phyloP scores from a whole-genome alignment of 257 asterid species.

The Petunia secreta region DNA sequence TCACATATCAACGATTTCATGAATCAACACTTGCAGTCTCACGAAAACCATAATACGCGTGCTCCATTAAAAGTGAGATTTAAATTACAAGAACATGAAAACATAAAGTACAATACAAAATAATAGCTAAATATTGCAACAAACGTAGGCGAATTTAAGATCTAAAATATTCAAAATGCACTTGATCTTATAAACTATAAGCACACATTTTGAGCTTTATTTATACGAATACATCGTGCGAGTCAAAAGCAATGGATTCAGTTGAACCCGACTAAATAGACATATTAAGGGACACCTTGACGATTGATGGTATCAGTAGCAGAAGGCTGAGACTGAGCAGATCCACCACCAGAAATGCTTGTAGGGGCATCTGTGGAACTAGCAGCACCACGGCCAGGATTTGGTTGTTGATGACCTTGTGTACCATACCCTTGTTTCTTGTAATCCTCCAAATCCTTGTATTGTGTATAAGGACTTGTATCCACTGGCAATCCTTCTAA shows the following conservation, averaged over 20 bases:
- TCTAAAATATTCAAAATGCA: not conserved
- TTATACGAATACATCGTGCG: not conserved
- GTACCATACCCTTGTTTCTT: slow-evolving; percentile 81
- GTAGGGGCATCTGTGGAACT: slow-evolving; percentile 92
- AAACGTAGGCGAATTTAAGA: not conserved
- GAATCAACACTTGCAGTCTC: not conserved
- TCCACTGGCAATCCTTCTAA: slow-evolving; percentile 67
- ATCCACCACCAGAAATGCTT: slow-evolving; percentile 37
- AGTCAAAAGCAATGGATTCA: not conserved
- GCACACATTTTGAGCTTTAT: not conserved
- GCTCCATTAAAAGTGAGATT: not conserved
- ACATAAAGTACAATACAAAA: not conserved
- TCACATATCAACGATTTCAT: not conserved
- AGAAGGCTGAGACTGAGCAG: slow-evolving; percentile 39
- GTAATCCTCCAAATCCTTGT: slow-evolving; percentile 86
- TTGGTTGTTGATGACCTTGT: slow-evolving; percentile 72
- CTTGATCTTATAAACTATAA: not conserved
- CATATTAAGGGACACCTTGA: slow-evolving; percentile 34
- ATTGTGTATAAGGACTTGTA: slow-evolving; percentile 83
- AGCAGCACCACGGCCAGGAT: slow-evolving; percentile 86
- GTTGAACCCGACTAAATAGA: not conserved
- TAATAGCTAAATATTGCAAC: not conserved
- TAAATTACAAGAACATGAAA: not conserved
- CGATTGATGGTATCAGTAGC: slow-evolving; percentile 44
- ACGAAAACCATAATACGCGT: not conserved